phyloP scores from a whole-genome alignment of 148 eudicot genomes.

The Silene latifolia region DNA sequence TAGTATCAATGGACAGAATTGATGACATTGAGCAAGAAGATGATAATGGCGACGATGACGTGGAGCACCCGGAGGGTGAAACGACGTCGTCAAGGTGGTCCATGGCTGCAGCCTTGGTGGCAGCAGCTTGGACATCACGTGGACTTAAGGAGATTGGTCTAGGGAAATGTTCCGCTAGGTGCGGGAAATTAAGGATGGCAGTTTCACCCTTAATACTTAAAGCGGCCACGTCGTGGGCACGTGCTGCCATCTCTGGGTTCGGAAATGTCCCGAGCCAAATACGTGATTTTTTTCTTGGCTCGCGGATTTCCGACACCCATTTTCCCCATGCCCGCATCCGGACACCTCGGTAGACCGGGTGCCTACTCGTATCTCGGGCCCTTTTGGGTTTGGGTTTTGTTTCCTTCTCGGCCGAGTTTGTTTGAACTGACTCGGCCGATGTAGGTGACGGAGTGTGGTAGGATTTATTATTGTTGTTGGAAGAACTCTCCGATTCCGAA shows the following conservation, averaged over 20 bases:
- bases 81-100: slow-evolving; percentile 34
- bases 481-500: background rate
- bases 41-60: slow-evolving; percentile 14
- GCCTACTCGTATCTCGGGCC: slow-evolving; percentile 20
- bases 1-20: background rate
- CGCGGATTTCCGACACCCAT: slow-evolving; percentile 90
- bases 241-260: slow-evolving; percentile 83
- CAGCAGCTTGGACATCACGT: slow-evolving; percentile 78
- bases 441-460: background rate
- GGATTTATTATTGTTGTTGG: background rate
- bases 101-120: slow-evolving; percentile 79
- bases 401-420: slow-evolving; percentile 3
- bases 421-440: slow-evolving; percentile 3
- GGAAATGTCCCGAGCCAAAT: slow-evolving; percentile 88
- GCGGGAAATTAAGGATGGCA: slow-evolving; percentile 80
- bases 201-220: slow-evolving; percentile 63
- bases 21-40: slow-evolving; percentile 8
- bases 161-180: slow-evolving; percentile 52
- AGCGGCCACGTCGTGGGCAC: slow-evolving; percentile 87
- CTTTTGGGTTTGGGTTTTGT: slow-evolving; percentile 16
- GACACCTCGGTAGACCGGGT: slow-evolving; percentile 73
- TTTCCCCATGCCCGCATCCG: slow-evolving; percentile 80
- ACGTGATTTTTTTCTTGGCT: slow-evolving; percentile 72
- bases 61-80: background rate
- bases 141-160: slow-evolving; percentile 59